Base-by-base conservation (phyloP, 139 green algal genomes). In the Coelastrella sp. region DNA sequence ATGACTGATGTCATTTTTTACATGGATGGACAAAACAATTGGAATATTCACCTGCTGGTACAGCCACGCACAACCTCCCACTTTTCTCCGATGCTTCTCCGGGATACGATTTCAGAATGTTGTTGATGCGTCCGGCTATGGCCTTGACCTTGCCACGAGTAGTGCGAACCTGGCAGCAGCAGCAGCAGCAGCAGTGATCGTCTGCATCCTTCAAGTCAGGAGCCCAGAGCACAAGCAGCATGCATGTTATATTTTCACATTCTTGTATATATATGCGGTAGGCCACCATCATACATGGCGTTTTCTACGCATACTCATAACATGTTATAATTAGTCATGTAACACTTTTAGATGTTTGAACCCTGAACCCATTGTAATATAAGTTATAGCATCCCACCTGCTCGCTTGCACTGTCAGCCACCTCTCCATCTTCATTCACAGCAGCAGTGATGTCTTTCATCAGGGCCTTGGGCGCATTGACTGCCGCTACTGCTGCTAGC, bases 21-120 rank as follows among this genome's bases (percentile, higher is more conserved):
- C 53, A 63, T 63, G 5, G 8, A 63, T n/a, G 19, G 53, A 63
- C 53, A 64, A 64, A 15, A 64, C 1, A 2, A 21, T 64, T 64
- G 53, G 6, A 32, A 6, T 32, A 64, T 2, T 21, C 53, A 91
- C 90, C 89, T 71, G 63, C 84, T 21, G 90, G 79, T 43, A 95
- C 81, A 9, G 91, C 94, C 48, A 96, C 83, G 60, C 95, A 98
- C 40, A 96, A 45, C 0, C 95, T 86, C 0, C 94, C 92, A 25
- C 77, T 66, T 68, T 91, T 86, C 72, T 95, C 90, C 0, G 92
- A 92, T 9, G 94, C 87, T 85, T 98, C 94, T 3, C 94, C 94
- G 0, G 80, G 53, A 48, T 91, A 88, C 0, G 87, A 86, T 71
- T 92, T 92, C 7, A 97, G 88, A 53, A 95, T 68, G 21, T 41